Percentiles rank a stretch among this genome's conserved stretches.
phyloP scores from a whole-genome alignment of 176 grass and related monocot species.

The Bromus sterilis region DNA sequence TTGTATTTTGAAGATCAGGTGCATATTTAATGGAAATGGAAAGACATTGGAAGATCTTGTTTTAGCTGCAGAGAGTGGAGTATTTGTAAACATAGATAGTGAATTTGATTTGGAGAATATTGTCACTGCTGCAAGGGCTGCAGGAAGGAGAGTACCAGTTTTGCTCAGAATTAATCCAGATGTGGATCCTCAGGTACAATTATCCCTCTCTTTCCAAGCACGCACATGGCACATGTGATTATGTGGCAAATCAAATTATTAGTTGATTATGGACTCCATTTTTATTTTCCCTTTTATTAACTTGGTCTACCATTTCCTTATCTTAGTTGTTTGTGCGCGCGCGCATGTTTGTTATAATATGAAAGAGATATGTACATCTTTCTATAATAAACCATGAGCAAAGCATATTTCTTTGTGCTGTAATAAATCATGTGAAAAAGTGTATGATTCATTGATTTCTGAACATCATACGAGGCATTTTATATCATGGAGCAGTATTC shows the following conservation, averaged over 20 bases:
- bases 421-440: background rate
- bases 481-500: background rate
- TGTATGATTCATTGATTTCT: background rate
- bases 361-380: background rate
- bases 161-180: constrained; percentile 98
- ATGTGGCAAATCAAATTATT: constrained; percentile 1
- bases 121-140: constrained; percentile 55
- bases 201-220: background rate
- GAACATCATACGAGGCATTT: background rate
- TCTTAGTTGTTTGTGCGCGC: background rate
- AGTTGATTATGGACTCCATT: background rate
- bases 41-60: constrained; percentile 79
- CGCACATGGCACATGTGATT: background rate
- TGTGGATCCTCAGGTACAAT: constrained; percentile 91
- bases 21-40: constrained; percentile 99
- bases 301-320: background rate
- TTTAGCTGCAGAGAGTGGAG: constrained; percentile 81
- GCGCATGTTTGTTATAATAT: background rate
- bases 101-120: constrained; percentile 99
- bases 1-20: constrained; percentile 66
- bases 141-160: constrained; percentile 80
- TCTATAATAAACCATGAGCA: background rate
- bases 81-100: constrained; percentile 96
- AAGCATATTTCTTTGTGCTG: background rate
- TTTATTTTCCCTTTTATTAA: background rate